Conservation (phyloP, 2,329 filamentous ascomycete genomes). For the Colletotrichum brevisporum region DNA sequence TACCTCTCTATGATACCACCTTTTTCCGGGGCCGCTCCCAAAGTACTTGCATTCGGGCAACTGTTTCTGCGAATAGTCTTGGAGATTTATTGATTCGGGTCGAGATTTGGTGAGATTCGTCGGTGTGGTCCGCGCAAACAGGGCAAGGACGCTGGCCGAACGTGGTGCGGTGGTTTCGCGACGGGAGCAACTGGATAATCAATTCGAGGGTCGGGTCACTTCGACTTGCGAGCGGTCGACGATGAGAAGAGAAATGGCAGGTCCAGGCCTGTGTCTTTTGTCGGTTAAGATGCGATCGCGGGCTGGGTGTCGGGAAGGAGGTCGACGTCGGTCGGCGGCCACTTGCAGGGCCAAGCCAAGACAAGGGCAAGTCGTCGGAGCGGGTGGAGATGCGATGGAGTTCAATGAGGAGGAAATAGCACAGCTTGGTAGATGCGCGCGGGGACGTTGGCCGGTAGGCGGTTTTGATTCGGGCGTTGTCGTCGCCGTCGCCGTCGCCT, state of each 20-base stretch:
- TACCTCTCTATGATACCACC: conserved; percentile 42
- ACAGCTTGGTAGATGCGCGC: conserved; percentile 6
- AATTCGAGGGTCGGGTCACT: conserved; percentile 14
- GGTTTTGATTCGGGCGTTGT: too few species aligned
- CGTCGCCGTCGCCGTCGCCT: background rate
- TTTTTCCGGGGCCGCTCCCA: conserved; percentile 39
- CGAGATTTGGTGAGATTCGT: conserved; percentile 11
- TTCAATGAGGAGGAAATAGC: conserved; percentile 17
- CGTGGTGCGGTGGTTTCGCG: conserved; percentile 13
- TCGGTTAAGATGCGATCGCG: conserved; percentile 8
- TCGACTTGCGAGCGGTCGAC: background rate
- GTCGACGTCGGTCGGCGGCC: conserved; percentile 22
- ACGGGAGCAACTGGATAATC: background rate
- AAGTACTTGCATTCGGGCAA: conserved; percentile 41
- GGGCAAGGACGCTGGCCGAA: conserved; percentile 18
- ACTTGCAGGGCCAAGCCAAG: conserved; percentile 34
- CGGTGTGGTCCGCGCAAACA: conserved; percentile 17
- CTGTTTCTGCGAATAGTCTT: conserved; percentile 21
- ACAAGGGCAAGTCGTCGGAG: conserved; percentile 31
- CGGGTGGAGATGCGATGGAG: conserved; percentile 35
- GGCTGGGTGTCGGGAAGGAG: conserved; percentile 12
- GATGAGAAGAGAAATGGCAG: background rate
- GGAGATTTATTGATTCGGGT: background rate
- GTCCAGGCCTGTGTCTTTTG: background rate
- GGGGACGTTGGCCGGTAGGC: background rate